phyloP scores from a whole-genome alignment of 1,139 yeast genomes.

The Yueomyces sp. region DNA sequence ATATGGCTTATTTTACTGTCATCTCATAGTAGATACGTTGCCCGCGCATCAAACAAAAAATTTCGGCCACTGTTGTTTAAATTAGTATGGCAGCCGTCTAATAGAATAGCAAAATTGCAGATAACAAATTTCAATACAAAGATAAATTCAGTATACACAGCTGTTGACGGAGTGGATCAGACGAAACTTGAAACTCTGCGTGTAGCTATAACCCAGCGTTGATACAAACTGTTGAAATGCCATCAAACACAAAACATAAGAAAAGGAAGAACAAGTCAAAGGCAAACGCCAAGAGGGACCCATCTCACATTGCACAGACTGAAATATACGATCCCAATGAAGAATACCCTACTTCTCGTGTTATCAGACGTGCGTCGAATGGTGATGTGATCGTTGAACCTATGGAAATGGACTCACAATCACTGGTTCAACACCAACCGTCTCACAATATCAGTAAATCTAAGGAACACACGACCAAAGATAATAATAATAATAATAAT shows the following conservation, averaged over 20 bases:
- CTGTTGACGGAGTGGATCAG: background rate
- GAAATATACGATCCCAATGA: constrained; percentile 18
- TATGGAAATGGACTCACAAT: constrained; percentile 12
- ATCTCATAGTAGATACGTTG: too few relatives aligned
- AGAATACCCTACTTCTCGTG: constrained; percentile 62
- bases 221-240: constrained; percentile 6
- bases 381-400: constrained; percentile 59
- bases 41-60: too few relatives aligned
- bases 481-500: constrained; percentile 28
- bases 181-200: too few relatives aligned
- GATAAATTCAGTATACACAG: background rate
- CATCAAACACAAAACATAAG: constrained; percentile 17
- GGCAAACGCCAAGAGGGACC: constrained; percentile 5
- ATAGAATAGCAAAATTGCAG: too few relatives aligned
- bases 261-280: constrained; percentile 20
- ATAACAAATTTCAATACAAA: too few relatives aligned
- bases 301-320: background rate
- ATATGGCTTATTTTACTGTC: too few relatives aligned
- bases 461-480: constrained; percentile 17
- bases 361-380: constrained; percentile 58
- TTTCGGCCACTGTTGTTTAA: too few relatives aligned
- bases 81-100: too few relatives aligned
- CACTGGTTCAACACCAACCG: background rate
- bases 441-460: background rate
- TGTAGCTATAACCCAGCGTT: background rate